Evolutionary conservation across 2,329 filamentous ascomycete species (phyloP).

Genomic region (Stylonectria norvegica): DNA sequence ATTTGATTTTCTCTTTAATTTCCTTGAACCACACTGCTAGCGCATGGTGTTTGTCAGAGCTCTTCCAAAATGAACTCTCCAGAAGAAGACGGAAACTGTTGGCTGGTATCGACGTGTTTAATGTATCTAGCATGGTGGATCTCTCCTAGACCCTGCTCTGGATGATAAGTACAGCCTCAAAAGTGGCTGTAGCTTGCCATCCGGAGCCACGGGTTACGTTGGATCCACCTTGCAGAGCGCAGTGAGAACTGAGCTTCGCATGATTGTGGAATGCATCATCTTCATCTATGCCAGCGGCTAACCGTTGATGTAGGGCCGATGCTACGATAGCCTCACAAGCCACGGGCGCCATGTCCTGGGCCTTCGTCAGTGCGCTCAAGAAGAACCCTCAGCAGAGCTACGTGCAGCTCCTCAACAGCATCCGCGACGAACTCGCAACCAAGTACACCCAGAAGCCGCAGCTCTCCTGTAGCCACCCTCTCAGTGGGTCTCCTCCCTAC

Average conservation of each 20-base stretch:
- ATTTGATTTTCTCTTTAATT: slow-evolving; percentile 7
- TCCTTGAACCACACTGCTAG: background rate
- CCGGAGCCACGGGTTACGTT: slow-evolving; percentile 48
- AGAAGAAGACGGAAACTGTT: background rate
- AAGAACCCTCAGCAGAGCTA: slow-evolving; percentile 99
- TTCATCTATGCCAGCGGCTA: slow-evolving; percentile 9
- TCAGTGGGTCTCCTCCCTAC: slow-evolving; percentile 61
- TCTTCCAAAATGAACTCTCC: background rate
- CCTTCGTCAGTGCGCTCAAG: slow-evolving; percentile 87
- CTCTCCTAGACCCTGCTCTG: slow-evolving; percentile 36
- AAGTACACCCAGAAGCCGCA: slow-evolving; percentile 96
- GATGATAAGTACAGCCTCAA: slow-evolving; percentile 35
- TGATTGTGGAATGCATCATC: too few relatives aligned
- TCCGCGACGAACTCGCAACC: slow-evolving; percentile 82
- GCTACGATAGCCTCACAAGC: slow-evolving; percentile 87
- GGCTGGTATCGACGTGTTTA: background rate
- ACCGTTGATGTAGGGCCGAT: slow-evolving; percentile 63
- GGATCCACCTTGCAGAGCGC: slow-evolving; percentile 17
- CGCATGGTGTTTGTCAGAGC: background rate
- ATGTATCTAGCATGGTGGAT: slow-evolving; percentile 15
- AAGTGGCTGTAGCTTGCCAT: slow-evolving; percentile 37
- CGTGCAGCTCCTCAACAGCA: slow-evolving; percentile 92
- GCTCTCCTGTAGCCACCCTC: slow-evolving; percentile 91
- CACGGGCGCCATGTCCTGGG: slow-evolving; percentile 97
- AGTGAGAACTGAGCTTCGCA: background rate